Percentiles rank a stretch among this genome's conserved stretches.
Evolutionary conservation across 2,329 filamentous ascomycete species (phyloP).

Genomic region (Microsporum audouinii): DNA sequence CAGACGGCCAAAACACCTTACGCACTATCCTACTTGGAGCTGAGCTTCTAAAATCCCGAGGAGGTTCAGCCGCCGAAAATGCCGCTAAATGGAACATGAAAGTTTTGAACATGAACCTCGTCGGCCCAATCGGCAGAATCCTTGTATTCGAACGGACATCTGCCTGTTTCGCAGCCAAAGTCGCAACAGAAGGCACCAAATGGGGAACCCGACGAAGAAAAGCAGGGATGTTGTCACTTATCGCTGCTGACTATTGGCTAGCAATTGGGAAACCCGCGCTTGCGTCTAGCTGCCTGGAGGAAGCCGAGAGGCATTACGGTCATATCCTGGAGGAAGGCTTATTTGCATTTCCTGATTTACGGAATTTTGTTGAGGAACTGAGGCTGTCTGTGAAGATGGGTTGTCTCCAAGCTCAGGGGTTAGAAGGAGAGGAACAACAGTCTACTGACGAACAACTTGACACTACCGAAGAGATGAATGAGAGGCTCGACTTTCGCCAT

Average conservation of each 20-base stretch:
- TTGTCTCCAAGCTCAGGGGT: conserved; percentile 33
- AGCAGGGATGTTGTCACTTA: conserved; percentile 76
- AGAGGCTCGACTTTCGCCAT: conserved; percentile 41
- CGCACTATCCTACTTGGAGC: conserved; percentile 64
- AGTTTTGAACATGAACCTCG: conserved; percentile 65
- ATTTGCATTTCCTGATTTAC: conserved; percentile 44
- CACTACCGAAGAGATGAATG: conserved; percentile 36
- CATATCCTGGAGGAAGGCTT: conserved; percentile 31
- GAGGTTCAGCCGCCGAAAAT: conserved; percentile 70
- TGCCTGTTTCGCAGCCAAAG: conserved; percentile 67
- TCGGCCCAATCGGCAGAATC: conserved; percentile 65
- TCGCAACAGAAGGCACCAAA: conserved; percentile 51
- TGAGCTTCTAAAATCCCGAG: conserved; percentile 72
- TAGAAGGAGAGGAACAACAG: conserved; percentile 24
- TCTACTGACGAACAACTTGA: conserved; percentile 20
- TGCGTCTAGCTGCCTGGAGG: conserved; percentile 64
- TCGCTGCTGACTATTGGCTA: conserved; percentile 77
- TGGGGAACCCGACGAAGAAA: conserved; percentile 70
- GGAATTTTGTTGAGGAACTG: conserved; percentile 35
- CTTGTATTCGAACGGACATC: conserved; percentile 78
- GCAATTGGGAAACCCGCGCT: conserved; percentile 64
- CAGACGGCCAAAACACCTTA: conserved; percentile 64
- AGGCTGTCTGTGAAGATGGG: conserved; percentile 33
- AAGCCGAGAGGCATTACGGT: conserved; percentile 48
- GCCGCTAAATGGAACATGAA: conserved; percentile 75